Evolutionary conservation across 2,329 filamentous ascomycete genomes (phyloP), one percentile per base, ranked within the genome.

Genomic region (Fusarium sp.): DNA sequence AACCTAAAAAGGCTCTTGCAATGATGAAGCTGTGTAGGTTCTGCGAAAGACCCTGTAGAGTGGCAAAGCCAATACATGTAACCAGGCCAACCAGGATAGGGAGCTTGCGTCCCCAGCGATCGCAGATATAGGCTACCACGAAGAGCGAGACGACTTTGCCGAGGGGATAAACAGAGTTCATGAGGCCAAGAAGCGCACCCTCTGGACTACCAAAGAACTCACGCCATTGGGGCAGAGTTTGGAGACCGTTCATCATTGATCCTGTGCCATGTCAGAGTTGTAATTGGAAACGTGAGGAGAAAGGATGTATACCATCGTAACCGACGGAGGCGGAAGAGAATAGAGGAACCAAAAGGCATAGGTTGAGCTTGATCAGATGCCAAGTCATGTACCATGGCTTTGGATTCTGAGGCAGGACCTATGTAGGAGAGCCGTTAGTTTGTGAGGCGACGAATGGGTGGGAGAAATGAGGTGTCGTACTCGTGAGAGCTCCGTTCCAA

Each of bases 231-330:
- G 78, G 66, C 0, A 85, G 78, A 6, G 84, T 80, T 58, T 86
- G 84, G 1, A 86, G 78, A 10, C 84, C 85, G 66, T 86, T 86
- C 82, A 84, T 84, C 65, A 86, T 80, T 2, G 82, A 83, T n/a
- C 80, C 81, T 77, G 1, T 0, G 2, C 8, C 8, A 9, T 55
- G n/a, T 60, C 13, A 60, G 18, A 24, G 15, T 22, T 30, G 13
- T 6, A 5, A 2, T 6, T 41, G 17, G 2, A 38, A 12, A 3
- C 3, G 5, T 15, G 30, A 48, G 2, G 14, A n/a, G 17, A 0
- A n/a, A 0, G 6, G 1, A 5, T 2, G 8, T 22, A 28, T 60
- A 60, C 57, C 58, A 42, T 61, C 58, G 58, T 61, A 55, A n/a
- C 58, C 58, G 8, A 61, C 58, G 14, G 58, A 61, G 0, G 58